Conservation (phyloP, 2,329 filamentous ascomycete species). For the Pseudogymnoascus sp. region DNA sequence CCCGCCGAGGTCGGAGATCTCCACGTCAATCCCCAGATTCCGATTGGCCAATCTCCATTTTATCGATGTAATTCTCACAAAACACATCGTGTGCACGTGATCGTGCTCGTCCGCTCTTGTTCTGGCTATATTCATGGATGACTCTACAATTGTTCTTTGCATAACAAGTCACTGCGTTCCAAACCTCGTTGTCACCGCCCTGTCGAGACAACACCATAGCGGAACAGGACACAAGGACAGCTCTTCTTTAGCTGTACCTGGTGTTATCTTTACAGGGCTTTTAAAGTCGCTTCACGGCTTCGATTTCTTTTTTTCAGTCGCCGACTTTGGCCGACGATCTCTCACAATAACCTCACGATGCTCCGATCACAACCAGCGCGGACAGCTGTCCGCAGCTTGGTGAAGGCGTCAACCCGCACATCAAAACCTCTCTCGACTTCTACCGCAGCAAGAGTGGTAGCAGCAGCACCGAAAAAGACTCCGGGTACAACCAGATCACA, state of each 20-base stretch:
- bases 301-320: background rate
- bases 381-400: slow-evolving; percentile 40
- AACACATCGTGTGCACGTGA: slow-evolving; percentile 6
- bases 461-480: slow-evolving; percentile 30
- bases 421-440: slow-evolving; percentile 38
- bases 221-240: slow-evolving; percentile 6
- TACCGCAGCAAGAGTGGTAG: slow-evolving; percentile 28
- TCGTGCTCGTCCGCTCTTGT: background rate
- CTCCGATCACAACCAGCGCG: slow-evolving; percentile 43
- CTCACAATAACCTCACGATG: slow-evolving; percentile 29
- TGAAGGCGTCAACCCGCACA: slow-evolving; percentile 20
- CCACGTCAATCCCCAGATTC: background rate
- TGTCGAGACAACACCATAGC: slow-evolving; percentile 1
- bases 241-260: slow-evolving; percentile 5
- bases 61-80: background rate
- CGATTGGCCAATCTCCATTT: slow-evolving; percentile 1
- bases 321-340: slow-evolving; percentile 5
- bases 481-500: slow-evolving; percentile 40
- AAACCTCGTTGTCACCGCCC: slow-evolving; percentile 1
- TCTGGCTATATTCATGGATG: slow-evolving; percentile 9
- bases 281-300: background rate
- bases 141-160: slow-evolving; percentile 2
- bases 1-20: slow-evolving; percentile 8
- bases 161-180: slow-evolving; percentile 2
- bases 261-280: slow-evolving; percentile 3